Percentiles rank a stretch among this genome's conserved stretches.
These are phyloP conservation scores for Xylaria castorea DNA, from an alignment of 495 filamentous ascomycete genomes.

Conservation along the genomic window DNA sequence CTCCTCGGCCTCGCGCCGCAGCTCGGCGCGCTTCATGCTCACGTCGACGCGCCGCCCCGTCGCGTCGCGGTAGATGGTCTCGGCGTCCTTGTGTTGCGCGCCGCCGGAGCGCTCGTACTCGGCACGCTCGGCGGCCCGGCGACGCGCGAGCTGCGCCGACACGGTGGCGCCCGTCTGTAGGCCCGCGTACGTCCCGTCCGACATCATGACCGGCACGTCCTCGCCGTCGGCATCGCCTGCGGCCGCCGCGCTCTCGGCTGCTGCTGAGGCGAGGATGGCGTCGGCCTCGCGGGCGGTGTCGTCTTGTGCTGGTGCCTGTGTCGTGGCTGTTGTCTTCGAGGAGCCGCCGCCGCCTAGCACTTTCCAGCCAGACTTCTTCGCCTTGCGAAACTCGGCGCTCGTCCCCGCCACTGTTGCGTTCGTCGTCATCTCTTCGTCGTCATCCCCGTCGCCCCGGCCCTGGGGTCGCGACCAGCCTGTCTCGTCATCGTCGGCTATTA, in stretches of 20 bases:
- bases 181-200: constrained; percentile 83
- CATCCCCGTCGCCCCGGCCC: constrained; percentile 49
- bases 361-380: constrained; percentile 82
- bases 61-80: constrained; percentile 94
- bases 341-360: constrained; percentile 58
- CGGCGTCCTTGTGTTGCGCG: constrained; percentile 48
- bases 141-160: constrained; percentile 69
- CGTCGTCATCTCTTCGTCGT: constrained; percentile 46
- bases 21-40: constrained; percentile 85
- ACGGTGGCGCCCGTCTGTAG: constrained; percentile 84
- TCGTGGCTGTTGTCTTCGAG: constrained; percentile 24
- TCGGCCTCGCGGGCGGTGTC: constrained; percentile 73
- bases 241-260: constrained; percentile 63
- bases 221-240: constrained; percentile 58
- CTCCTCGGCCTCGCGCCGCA: constrained; percentile 74
- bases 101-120: constrained; percentile 48
- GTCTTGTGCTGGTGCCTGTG: constrained; percentile 27
- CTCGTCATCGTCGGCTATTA: constrained; percentile 92
- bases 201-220: constrained; percentile 66
- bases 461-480: constrained; percentile 64
- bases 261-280: constrained; percentile 79
- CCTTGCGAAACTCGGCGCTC: constrained; percentile 74
- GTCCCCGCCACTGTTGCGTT: constrained; percentile 58
- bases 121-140: constrained; percentile 56
- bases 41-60: constrained; percentile 91